phyloP scores from a whole-genome alignment of 306 rosid genomes.

The Albizia julibrissin region DNA sequence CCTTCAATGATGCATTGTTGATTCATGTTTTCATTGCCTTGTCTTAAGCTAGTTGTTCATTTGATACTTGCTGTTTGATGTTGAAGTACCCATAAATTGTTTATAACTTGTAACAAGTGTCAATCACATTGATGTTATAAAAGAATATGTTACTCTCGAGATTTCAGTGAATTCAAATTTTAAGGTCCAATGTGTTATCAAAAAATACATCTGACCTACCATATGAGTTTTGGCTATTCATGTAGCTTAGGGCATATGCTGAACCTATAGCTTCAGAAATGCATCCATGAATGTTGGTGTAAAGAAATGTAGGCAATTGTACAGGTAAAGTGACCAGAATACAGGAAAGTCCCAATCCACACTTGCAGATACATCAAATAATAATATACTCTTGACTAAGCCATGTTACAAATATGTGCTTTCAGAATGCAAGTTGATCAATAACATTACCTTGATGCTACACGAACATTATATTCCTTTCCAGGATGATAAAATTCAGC shows the following conservation, averaged over 20 bases:
- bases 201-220: neutral
- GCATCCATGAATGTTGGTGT: neutral
- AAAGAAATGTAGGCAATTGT: neutral
- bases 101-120: neutral
- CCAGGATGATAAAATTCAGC: slow-evolving; percentile 94
- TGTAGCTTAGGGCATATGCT: neutral
- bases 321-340: neutral
- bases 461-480: slow-evolving; percentile 89
- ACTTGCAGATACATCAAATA: slow-evolving; percentile 16
- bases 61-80: neutral
- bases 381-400: slow-evolving; percentile 2
- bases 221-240: neutral
- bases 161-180: neutral
- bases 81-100: neutral
- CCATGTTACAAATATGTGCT: slow-evolving; percentile 6
- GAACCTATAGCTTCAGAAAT: slow-evolving; percentile 13
- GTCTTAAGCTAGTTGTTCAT: neutral
- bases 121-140: neutral
- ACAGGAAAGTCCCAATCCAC: neutral
- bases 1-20: neutral
- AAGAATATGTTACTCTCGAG: neutral
- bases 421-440: slow-evolving; percentile 11
- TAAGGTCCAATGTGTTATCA: neutral
- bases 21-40: slow-evolving; percentile 9
- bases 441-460: slow-evolving; percentile 73